Evolutionary conservation across 495 filamentous ascomycete genomes (phyloP), one percentile per base, ranked within the genome.

Genomic region (Daldinia caldariorum): DNA sequence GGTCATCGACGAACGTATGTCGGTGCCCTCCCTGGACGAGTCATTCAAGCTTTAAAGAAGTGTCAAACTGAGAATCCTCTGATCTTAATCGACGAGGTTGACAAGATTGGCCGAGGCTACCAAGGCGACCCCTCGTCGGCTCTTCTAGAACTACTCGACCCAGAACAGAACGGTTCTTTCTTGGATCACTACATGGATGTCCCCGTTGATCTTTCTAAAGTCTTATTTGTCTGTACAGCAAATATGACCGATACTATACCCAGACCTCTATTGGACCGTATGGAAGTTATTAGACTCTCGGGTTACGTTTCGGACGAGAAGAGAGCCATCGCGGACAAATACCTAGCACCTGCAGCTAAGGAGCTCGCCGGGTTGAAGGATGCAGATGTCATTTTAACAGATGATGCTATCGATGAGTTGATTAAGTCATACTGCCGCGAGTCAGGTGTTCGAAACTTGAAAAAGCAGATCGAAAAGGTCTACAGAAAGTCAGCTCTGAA

Each of bases 181-280:
- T 79, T 99, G 55, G 96, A 99, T 71, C 95, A 99, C 76, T 99
- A 99, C 78, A 91, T 99, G 89, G 96, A 99, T 80, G 94, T 99
- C 0, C 96, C 96, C 6, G 94, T 99, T 32, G 95, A 99, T 79
- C 86, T 99, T 39, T 97, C 93, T 49, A 97, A 97, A 82, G 96
- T 99, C 6, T 88, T 99, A 35, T 99, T 99, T 79, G 96, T 99
- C 50, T 99, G 96, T 83, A 99, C 96, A 5, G 96, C 96, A 39
- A 99, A 99, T 76, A 93, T 99, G 88, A 98, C 94, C 1, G 95
- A 99, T 74, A 99, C 96, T 6, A 99, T 99, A 67, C 96, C 96
- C 34, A 89, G 93, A 26, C 96, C 96, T 14, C 86, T 99, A 6
- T 83, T 97, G 22, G 96, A 99, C 76, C 91, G 96, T 70, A 99